Conservation (phyloP, 1,139 yeast species). For the Nakaseomyces bracarensis region DNA sequence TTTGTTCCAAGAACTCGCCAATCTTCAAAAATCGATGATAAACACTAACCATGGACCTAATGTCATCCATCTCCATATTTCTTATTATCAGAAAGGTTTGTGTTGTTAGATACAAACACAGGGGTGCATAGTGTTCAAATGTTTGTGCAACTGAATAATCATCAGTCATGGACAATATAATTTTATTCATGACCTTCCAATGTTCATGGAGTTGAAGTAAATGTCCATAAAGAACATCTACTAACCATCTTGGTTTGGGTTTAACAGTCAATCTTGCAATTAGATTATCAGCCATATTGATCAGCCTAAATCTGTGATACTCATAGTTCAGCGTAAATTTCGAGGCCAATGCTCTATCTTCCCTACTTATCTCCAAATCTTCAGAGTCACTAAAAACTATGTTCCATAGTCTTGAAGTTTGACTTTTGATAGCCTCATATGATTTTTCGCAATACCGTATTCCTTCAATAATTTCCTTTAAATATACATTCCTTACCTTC, state of each 20-base stretch:
- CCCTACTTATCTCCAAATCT: conserved; percentile 8
- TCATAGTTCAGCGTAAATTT: conserved; percentile 17
- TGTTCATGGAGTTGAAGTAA: conserved; percentile 9
- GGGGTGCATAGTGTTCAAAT: conserved; percentile 14
- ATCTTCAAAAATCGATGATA: conserved; percentile 15
- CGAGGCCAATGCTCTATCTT: conserved; percentile 13
- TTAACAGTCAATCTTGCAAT: conserved; percentile 18
- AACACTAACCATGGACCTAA: conserved; percentile 13
- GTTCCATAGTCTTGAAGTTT: conserved; percentile 18
- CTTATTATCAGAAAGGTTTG: conserved; percentile 11
- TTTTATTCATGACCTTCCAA: conserved; percentile 19
- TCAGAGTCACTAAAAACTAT: conserved; percentile 11
- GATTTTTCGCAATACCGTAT: conserved; percentile 12
- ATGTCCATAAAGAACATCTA: conserved; percentile 8
- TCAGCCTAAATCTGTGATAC: conserved; percentile 12
- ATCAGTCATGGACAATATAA: conserved; percentile 14
- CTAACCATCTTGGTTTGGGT: conserved; percentile 9
- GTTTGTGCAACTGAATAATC: conserved; percentile 16
- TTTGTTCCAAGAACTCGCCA: conserved; percentile 3
- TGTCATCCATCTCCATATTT: conserved; percentile 14
- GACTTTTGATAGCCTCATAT: conserved; percentile 18
- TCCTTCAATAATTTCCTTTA: conserved; percentile 18
- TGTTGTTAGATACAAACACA: conserved; percentile 15
- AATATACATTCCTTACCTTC: conserved; percentile 13
- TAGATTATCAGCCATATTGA: conserved; percentile 19